Conservation (phyloP, 345 rosid genomes). For the Geranium rotundifolium region DNA sequence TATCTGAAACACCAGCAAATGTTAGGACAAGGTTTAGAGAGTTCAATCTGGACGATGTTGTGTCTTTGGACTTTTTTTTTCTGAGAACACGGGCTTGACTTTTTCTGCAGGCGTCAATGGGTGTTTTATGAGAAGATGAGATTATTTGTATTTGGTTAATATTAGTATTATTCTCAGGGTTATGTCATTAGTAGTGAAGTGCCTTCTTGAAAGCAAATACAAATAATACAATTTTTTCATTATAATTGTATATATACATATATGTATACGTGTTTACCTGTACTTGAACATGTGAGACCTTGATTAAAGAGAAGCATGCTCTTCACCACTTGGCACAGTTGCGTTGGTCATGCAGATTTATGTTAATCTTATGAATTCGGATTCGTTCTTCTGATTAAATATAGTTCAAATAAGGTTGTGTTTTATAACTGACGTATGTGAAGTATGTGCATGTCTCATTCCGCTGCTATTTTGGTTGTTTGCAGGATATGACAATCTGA, state of each 20-base stretch:
- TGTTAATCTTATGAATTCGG: not conserved
- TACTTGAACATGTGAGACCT: no score
- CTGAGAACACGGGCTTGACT: not conserved
- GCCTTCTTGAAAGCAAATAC: no score
- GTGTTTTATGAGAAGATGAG: no score
- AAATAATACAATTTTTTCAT: no score
- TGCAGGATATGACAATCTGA: conserved; percentile 6
- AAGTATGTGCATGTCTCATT: not conserved
- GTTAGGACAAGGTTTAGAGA: not conserved
- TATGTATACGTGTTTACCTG: no score
- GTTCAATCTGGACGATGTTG: not conserved
- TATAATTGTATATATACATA: no score
- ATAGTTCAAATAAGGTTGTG: not conserved
- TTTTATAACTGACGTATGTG: not conserved
- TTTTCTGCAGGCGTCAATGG: not conserved
- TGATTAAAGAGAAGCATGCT: not conserved
- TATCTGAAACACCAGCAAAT: not conserved
- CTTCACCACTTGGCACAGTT: no score
- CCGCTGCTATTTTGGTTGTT: not conserved
- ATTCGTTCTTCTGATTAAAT: not conserved
- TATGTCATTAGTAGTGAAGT: no score
- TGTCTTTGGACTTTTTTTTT: not conserved
- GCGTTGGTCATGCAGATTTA: not conserved
- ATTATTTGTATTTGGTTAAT: no score
- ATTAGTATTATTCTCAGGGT: no score